Evolutionary conservation across 148 eudicot species (phyloP).

Genomic region (Mesembryanthemum crystallinum): DNA sequence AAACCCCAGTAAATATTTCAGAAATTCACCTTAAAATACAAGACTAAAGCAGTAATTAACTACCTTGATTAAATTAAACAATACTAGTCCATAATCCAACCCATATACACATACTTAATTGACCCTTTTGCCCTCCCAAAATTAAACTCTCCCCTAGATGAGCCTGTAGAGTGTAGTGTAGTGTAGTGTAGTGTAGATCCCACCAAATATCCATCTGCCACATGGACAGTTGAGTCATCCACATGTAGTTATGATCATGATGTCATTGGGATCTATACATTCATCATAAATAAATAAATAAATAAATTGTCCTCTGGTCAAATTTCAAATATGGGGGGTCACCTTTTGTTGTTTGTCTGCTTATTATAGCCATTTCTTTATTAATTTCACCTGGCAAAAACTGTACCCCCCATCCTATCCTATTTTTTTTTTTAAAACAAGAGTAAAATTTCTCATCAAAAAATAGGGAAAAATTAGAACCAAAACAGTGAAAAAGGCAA

Average conservation of each 20-base stretch:
- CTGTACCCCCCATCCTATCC: not conserved
- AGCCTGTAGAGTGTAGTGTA: not conserved
- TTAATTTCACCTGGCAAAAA: not conserved
- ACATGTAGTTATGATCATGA: slow-evolving; percentile 19
- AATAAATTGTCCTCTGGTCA: slow-evolving; percentile 10
- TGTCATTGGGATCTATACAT: slow-evolving; percentile 28
- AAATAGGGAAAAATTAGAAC: not conserved
- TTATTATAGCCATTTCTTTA: not conserved
- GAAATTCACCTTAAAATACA: not conserved
- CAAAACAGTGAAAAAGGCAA: not conserved
- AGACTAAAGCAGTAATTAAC: too few relatives aligned
- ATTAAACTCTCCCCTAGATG: too few relatives aligned
- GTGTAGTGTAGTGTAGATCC: slow-evolving; percentile 14
- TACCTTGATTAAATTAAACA: not conserved
- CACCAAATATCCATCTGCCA: slow-evolving; percentile 10
- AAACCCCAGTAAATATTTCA: not conserved
- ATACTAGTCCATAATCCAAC: not conserved
- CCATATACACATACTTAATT: not conserved
- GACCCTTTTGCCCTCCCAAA: slow-evolving; percentile 6
- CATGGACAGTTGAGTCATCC: slow-evolving; percentile 23
- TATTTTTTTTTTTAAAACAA: not conserved
- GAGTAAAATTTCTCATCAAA: not conserved
- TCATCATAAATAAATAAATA: not conserved
- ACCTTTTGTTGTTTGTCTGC: slow-evolving; percentile 13
- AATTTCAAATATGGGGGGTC: slow-evolving; percentile 6